Conservation (phyloP, 176 grass and related monocot species). For the Zoysia japonica region DNA sequence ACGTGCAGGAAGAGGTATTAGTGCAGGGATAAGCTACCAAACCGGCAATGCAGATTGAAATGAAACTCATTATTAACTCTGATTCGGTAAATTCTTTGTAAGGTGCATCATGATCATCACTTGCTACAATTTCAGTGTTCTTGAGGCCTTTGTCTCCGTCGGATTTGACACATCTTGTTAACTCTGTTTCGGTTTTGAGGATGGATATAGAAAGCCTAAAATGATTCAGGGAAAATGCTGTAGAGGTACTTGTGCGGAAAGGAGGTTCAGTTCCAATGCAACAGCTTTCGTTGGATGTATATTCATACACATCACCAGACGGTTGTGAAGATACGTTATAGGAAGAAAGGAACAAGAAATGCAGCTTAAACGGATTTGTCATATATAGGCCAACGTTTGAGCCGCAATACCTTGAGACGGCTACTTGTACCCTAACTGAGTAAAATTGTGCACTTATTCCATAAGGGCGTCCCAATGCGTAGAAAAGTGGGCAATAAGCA, state of each 20-base stretch:
- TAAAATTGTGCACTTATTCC: too few relatives aligned
- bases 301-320: not conserved
- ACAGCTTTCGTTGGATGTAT: not conserved
- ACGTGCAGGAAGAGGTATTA: not conserved
- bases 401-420: too few relatives aligned
- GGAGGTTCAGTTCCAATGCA: constrained; percentile 18
- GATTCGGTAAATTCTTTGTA: not conserved
- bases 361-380: not conserved
- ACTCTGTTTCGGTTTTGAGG: not conserved
- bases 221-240: not conserved
- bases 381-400: too few relatives aligned
- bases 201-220: not conserved
- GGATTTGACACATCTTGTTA: not conserved
- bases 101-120: not conserved
- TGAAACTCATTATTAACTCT: not conserved
- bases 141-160: not conserved
- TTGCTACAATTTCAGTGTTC: not conserved
- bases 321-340: not conserved
- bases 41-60: not conserved
- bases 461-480: too few relatives aligned
- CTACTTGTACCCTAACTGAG: too few relatives aligned
- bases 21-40: not conserved
- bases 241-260: not conserved
- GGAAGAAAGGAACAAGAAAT: not conserved
- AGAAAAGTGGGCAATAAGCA: too few relatives aligned